Evolutionary conservation across 2,329 filamentous ascomycete genomes (phyloP), one percentile per base, ranked within the genome.

Genomic region (Neonectria magnoliae): DNA sequence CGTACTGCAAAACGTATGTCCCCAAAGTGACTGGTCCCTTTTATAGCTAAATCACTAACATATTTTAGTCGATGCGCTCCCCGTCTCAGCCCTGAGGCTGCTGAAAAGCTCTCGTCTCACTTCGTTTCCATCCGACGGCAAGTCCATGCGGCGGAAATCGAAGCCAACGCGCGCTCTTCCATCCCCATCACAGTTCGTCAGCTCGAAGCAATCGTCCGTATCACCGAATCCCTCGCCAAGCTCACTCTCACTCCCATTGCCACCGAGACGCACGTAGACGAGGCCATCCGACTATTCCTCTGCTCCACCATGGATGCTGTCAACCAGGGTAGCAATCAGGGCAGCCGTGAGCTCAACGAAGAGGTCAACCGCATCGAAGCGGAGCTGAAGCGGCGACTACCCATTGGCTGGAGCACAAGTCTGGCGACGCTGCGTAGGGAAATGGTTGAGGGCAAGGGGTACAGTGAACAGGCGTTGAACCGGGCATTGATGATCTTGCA

Each of bases 171-270:
- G 44, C 91, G 96, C 18, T 97, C 93, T 7, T 96, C 92, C 20
- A 98, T 99, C 73, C 96, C 96, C 56, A 99, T 99, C 79, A 99
- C 96, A 0, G 93, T 99, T 56, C 94, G 96, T 78, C 96, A 99
- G 78, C 88, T 99, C 6, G 96, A 99, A 80, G 95, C 95, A 74
- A 97, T 99, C 71, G 92, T 98, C 68, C 95, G 96, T 77, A 98
- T 99, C 75, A 97, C 94, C 3, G 96, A 99, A 78, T 94, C 96
- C 0, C 88, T 99, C 2, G 96, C 96, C 61, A 99, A 99, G 79
- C 84, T 99, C 47, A 90, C 91, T 0, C 87, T 99, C 9, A 93
- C 92, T 0, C 91, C 94, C 4, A 86, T 98, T 45, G 96, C 95
- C 2, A 94, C 92, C 0, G 95, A 98, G 79, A 85, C 89, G 51